Evolutionary conservation across 108 stramenopile genomes (phyloP), one percentile per base, ranked within the genome.

Genomic region (Cyclotella kingstonii): DNA sequence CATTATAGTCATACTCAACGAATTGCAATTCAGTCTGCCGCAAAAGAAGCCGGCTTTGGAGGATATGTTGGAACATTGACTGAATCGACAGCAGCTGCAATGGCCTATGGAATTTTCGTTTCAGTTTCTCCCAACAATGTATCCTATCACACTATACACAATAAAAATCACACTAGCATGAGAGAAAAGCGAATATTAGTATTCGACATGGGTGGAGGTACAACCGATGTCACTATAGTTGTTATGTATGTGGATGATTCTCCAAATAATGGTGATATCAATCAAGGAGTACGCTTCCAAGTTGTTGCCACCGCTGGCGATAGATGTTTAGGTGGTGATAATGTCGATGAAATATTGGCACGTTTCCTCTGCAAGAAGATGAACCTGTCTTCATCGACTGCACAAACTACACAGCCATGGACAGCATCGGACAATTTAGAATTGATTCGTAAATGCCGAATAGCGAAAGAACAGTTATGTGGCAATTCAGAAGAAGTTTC

Each of bases 201-300:
- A 1, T 86, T 93, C 52, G 91, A 93, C 49, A 88, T 89, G 86
- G 91, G 91, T 28, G 91, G 88, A 30, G 91, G 91, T 1, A 93
- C 91, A 3, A 89, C 91, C 3, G 91, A 93, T 81, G 84, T 89
- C 3, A 89, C 86, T 1, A 81, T 93, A 49, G 87, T 83, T 8
- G 38, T 30, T 23, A 78, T 81, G 62, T 31, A 61, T 39, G 59
- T 14, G 1, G 45, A 45, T 33, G 10, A 7, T 31, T 30, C 58
- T 45, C 8, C 44, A 4, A 17, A 25, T 25, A 31, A 1, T 41
- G 45, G 38, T 29, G 63, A 44, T 31, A 57, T 33, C 11, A 34
- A 23, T 18, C 36, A 54, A 36, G 40, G 28, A 4, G 47, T 77
- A 3, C 47, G 66, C 42, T 93, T 85, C 51, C 71, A 64, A 40